Percentiles rank a stretch among this genome's conserved stretches.
Conservation (phyloP, 371 early-diverging fungal species). For the Mucor lusitanicus region DNA sequence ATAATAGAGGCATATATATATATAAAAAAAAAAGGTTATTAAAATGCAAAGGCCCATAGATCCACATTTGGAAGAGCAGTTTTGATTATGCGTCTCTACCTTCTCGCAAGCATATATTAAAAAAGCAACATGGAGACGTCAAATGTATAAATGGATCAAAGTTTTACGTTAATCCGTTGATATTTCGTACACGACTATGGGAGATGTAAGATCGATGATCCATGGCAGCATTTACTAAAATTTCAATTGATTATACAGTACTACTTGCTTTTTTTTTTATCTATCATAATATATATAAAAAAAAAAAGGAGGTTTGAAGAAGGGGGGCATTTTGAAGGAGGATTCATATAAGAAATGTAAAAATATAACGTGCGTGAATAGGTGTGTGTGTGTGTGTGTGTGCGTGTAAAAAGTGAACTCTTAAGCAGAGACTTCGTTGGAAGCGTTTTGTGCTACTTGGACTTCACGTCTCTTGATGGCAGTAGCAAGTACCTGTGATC, state of each 20-base stretch:
- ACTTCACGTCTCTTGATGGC: conserved; percentile 86
- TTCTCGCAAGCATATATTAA: neutral
- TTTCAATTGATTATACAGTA: neutral
- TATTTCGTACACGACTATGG: neutral
- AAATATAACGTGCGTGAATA: neutral
- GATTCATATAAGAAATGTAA: neutral
- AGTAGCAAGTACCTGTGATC: conserved; percentile 85
- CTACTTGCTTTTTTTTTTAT: neutral
- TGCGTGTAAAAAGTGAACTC: neutral
- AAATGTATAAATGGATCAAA: neutral
- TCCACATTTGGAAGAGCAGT: neutral
- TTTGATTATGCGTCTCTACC: neutral
- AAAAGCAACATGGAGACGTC: neutral
- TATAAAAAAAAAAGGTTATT: neutral
- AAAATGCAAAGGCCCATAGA: neutral
- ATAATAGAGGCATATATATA: neutral
- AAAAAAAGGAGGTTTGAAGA: neutral
- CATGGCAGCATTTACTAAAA: neutral
- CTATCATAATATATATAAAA: neutral
- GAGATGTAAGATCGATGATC: neutral
- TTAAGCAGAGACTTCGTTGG: conserved; percentile 24
- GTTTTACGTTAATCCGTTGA: neutral
- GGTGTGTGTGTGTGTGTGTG: no score
- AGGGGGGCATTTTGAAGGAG: neutral
- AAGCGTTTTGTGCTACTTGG: conserved; percentile 32